Evolutionary conservation across 2,329 filamentous ascomycete species (phyloP).

Genomic region (Aspergillus ochraceoroseus): DNA sequence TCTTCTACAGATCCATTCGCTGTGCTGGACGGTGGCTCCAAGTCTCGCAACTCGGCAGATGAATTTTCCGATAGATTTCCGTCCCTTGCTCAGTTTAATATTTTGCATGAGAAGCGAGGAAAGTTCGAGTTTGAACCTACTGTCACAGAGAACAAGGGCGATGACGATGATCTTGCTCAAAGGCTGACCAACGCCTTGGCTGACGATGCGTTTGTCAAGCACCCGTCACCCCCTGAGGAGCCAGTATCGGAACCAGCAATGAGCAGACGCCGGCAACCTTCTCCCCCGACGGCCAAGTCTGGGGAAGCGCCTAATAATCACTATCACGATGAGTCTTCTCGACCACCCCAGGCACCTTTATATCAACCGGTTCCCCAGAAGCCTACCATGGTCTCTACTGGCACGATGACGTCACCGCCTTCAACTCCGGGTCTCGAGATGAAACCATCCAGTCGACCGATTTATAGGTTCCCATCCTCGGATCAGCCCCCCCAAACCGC

Average conservation of each 20-base stretch:
- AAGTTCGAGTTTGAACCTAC: conserved; percentile 76
- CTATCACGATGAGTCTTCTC: conserved; percentile 25
- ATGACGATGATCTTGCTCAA: conserved; percentile 56
- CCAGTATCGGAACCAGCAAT: conserved; percentile 26
- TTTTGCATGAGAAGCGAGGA: conserved; percentile 75
- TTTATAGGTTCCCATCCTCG: conserved; percentile 52
- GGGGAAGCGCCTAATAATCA: conserved; percentile 21
- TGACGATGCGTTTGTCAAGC: conserved; percentile 72
- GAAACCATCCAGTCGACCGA: conserved; percentile 38
- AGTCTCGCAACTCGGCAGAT: conserved; percentile 55
- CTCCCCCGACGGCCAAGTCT: conserved; percentile 23
- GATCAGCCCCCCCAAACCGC: conserved; percentile 43
- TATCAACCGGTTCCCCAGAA: conserved; percentile 47
- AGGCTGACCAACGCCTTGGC: conserved; percentile 70
- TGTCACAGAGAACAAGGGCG: conserved; percentile 40
- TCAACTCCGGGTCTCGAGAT: conserved; percentile 39
- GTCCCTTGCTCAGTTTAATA: conserved; percentile 84
- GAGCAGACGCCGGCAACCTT: conserved; percentile 25
- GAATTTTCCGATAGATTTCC: conserved; percentile 84
- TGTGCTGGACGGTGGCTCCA: conserved; percentile 67
- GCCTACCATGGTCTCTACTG: conserved; percentile 60
- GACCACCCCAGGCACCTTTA: conserved; percentile 31
- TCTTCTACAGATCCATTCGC: conserved; percentile 80
- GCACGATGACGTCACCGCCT: conserved; percentile 68
- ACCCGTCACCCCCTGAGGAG: conserved; percentile 31